These are phyloP conservation scores for Sarcomyxa edulis DNA, from an alignment of 768 basidiomycete species.

Conservation along the genomic window DNA sequence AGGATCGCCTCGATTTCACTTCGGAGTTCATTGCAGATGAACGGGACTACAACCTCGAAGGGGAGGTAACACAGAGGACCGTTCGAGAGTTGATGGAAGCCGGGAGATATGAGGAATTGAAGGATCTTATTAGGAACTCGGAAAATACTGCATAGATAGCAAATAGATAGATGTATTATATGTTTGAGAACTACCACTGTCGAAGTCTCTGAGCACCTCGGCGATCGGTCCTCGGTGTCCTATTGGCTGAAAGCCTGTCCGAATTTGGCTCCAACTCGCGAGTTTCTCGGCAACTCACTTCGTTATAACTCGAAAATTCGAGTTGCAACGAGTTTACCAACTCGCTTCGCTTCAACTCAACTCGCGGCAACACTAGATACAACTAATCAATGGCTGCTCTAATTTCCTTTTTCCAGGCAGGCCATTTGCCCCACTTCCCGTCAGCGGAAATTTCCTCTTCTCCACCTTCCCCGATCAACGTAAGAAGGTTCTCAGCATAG, in stretches of 20 bases:
- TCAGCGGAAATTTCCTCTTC: too few relatives aligned
- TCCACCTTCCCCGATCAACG: too few relatives aligned
- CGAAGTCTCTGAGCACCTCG: neutral
- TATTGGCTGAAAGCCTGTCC: conserved; percentile 1
- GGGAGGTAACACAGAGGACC: conserved; percentile 7
- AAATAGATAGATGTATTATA: too few relatives aligned
- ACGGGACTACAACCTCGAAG: conserved; percentile 13
- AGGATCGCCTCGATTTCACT: conserved; percentile 16
- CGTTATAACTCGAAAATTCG: neutral
- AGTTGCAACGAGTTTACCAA: conserved; percentile 1
- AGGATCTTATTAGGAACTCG: conserved; percentile 5
- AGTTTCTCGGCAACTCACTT: conserved; percentile 2
- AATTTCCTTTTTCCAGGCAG: too few relatives aligned
- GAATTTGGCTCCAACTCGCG: neutral
- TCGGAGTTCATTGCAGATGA: conserved; percentile 9
- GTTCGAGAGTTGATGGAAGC: conserved; percentile 6
- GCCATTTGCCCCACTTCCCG: too few relatives aligned
- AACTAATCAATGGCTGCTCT: too few relatives aligned
- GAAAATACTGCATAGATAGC: too few relatives aligned
- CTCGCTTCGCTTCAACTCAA: neutral
- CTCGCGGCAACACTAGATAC: conserved; percentile 4
- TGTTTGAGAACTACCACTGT: neutral
- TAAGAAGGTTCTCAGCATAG: too few relatives aligned
- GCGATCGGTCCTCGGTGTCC: too few relatives aligned
- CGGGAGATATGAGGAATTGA: conserved; percentile 5